Conservation (phyloP, 2,329 filamentous ascomycete species). For the Cytospora schulzeri region DNA sequence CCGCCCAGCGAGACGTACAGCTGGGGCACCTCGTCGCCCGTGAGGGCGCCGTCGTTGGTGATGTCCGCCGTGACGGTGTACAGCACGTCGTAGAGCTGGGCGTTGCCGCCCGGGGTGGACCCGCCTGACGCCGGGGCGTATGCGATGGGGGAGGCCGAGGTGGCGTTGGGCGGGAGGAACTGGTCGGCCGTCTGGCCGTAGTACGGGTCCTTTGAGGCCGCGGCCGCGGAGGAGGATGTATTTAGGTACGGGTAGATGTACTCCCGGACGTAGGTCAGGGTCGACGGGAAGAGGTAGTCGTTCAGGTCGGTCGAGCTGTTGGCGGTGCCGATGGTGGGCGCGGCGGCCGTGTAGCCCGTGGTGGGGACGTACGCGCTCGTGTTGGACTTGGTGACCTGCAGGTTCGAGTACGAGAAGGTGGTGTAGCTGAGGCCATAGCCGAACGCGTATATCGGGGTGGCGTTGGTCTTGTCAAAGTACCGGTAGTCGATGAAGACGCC, state of each 20-base stretch:
- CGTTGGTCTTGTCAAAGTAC: conserved; percentile 67
- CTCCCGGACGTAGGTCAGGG: conserved; percentile 52
- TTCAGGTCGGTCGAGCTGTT: conserved; percentile 62
- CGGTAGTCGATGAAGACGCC: conserved; percentile 83
- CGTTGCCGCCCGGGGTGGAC: conserved; percentile 60
- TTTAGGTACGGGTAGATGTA: conserved; percentile 76
- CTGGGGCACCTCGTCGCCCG: conserved; percentile 74
- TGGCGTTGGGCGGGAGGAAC: conserved; percentile 62
- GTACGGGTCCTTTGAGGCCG: conserved; percentile 58
- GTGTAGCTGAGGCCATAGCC: conserved; percentile 82
- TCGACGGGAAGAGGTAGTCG: conserved; percentile 69
- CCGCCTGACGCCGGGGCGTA: conserved; percentile 52
- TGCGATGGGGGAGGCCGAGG: conserved; percentile 59
- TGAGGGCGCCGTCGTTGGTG: conserved; percentile 67
- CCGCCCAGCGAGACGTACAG: conserved; percentile 82
- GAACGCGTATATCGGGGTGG: conserved; percentile 77
- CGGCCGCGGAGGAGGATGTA: conserved; percentile 55
- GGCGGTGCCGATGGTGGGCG: conserved; percentile 66
- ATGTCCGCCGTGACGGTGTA: conserved; percentile 70
- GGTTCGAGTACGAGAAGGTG: conserved; percentile 72
- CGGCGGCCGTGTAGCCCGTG: conserved; percentile 61
- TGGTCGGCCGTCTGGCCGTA: conserved; percentile 61
- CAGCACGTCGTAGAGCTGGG: conserved; percentile 66
- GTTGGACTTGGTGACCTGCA: conserved; percentile 57
- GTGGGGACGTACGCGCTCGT: conserved; percentile 59